Conservation (phyloP, 2,329 filamentous ascomycete species). For the Nakataea oryzae region DNA sequence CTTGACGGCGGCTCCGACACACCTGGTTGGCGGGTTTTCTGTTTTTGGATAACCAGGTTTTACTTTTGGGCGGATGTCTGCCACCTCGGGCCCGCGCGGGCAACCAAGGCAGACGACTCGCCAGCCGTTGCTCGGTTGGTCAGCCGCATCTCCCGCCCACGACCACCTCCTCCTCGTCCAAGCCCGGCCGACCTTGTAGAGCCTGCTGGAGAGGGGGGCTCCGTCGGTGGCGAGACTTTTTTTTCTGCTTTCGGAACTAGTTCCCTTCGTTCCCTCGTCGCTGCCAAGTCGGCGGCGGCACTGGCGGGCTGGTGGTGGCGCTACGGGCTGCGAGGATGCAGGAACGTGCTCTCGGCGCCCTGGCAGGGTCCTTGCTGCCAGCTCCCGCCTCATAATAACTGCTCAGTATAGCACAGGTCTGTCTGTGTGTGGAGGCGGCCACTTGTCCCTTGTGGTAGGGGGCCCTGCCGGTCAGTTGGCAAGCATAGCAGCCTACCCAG, state of each 20-base stretch:
- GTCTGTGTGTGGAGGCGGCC: neutral
- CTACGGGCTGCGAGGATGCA: neutral
- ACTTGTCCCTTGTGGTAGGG: neutral
- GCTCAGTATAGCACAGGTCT: neutral
- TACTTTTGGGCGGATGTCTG: neutral
- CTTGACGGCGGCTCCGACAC: neutral
- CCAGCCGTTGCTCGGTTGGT: neutral
- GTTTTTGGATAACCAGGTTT: neutral
- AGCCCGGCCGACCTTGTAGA: neutral
- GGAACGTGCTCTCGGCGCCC: neutral
- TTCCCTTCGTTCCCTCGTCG: neutral
- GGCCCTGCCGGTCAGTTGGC: neutral
- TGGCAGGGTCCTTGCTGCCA: neutral
- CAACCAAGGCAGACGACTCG: neutral
- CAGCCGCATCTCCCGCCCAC: neutral
- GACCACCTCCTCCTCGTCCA: neutral
- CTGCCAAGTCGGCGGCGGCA: neutral
- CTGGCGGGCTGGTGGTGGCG: too few relatives aligned
- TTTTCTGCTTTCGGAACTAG: too few relatives aligned
- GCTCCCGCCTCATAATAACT: neutral
- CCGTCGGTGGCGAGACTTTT: neutral
- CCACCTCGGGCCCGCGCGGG: neutral
- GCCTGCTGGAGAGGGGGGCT: neutral
- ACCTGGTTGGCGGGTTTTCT: slow-evolving; percentile 6
- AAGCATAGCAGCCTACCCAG: neutral